Evolutionary conservation across 257 asterid species (phyloP).

Genomic region (Salvia hispanica): DNA sequence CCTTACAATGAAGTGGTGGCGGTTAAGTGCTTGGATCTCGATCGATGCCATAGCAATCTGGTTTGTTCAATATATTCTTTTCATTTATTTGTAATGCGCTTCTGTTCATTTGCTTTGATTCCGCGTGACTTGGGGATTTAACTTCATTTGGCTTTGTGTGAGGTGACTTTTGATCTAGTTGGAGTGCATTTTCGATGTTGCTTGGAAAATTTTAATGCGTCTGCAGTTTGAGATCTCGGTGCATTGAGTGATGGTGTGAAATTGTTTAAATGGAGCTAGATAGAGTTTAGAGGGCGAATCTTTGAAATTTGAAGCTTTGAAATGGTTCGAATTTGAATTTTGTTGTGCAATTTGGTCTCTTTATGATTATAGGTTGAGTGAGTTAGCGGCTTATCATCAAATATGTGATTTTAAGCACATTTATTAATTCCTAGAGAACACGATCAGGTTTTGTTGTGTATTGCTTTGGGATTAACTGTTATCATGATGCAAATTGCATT

Average conservation of each 20-base stretch:
- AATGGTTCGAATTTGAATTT: constrained; percentile 26
- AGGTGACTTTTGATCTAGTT: constrained; percentile 39
- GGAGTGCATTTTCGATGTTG: constrained; percentile 24
- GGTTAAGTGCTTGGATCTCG: constrained; percentile 98
- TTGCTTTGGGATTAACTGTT: constrained; percentile 15
- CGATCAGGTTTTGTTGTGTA: constrained; percentile 8
- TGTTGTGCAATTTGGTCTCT: constrained; percentile 25
- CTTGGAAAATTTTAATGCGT: constrained; percentile 26
- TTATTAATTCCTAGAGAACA: constrained; percentile 4
- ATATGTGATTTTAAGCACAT: constrained; percentile 18
- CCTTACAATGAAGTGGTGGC: constrained; percentile 89
- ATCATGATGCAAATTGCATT: constrained; percentile 24
- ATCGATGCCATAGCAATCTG: constrained; percentile 98
- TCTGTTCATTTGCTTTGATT: constrained; percentile 28
- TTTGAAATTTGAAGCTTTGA: constrained; percentile 29
- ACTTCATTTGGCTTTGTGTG: constrained; percentile 26
- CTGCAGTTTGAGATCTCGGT: constrained; percentile 32
- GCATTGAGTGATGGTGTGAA: constrained; percentile 9
- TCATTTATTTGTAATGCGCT: constrained; percentile 15
- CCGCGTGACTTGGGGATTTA: background rate
- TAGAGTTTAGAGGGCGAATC: constrained; percentile 20
- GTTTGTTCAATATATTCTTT: constrained; percentile 44
- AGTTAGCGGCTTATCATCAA: constrained; percentile 9
- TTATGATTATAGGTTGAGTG: constrained; percentile 8
- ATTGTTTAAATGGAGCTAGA: constrained; percentile 18